phyloP scores from a whole-genome alignment of 148 eudicot species.

The Suaeda aralocaspica region DNA sequence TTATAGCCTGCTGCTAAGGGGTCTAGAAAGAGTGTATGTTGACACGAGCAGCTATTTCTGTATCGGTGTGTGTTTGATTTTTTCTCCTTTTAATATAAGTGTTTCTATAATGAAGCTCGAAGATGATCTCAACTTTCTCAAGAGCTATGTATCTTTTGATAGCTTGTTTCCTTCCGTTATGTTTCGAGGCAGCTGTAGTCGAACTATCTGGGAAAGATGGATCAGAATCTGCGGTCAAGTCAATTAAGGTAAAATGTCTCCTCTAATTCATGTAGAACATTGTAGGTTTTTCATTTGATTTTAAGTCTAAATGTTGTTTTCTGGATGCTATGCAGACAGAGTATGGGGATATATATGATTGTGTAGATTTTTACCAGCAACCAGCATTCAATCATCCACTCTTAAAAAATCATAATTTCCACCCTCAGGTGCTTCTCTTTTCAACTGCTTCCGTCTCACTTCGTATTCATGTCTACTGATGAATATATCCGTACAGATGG shows the following conservation, averaged over 20 bases:
- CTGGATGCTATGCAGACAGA: constrained; percentile 2
- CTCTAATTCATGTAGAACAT: background rate
- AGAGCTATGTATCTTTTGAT: too few species aligned
- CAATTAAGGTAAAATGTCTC: constrained; percentile 7
- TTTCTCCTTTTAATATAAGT: too few species aligned
- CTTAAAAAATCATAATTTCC: too few species aligned
- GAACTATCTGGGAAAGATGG: background rate
- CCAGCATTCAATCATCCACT: too few species aligned
- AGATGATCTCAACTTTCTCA: constrained; percentile 9
- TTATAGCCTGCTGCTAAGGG: too few species aligned
- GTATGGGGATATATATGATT: constrained; percentile 21
- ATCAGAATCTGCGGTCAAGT: constrained; percentile 9
- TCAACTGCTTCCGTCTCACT: background rate
- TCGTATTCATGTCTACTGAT: background rate
- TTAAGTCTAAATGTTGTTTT: background rate
- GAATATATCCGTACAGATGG: constrained; percentile 9
- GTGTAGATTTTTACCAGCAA: constrained; percentile 26
- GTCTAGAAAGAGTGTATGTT: background rate
- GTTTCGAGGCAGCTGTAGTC: background rate
- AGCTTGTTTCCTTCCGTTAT: too few species aligned
- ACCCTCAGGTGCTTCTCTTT: constrained; percentile 19
- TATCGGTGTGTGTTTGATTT: too few species aligned
- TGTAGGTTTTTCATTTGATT: background rate
- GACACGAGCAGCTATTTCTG: too few species aligned
- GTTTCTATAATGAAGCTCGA: background rate